Percentiles rank a stretch among this genome's conserved stretches.
Evolutionary conservation across 2,329 filamentous ascomycete genomes (phyloP).

Genomic region (Aureobasidium zeae): DNA sequence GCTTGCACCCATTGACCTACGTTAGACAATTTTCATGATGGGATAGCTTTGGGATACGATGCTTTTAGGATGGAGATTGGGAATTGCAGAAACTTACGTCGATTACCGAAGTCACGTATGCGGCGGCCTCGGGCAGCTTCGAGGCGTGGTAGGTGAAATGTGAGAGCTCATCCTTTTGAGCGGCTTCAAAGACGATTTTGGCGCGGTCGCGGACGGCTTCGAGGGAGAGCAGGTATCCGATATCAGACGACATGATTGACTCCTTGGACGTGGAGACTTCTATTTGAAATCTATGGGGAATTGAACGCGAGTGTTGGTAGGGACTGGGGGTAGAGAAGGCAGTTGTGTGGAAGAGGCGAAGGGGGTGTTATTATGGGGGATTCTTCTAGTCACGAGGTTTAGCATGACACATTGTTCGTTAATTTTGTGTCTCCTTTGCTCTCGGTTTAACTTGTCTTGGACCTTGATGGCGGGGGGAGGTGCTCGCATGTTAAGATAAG

Average conservation of each 20-base stretch:
- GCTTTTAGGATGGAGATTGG: background rate
- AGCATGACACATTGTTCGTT: too few species aligned
- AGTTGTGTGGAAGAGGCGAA: too few species aligned
- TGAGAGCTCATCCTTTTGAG: constrained; percentile 63
- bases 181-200: constrained; percentile 64
- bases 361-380: too few species aligned
- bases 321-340: too few species aligned
- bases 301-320: too few species aligned
- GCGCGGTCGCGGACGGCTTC: constrained; percentile 76
- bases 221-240: constrained; percentile 71
- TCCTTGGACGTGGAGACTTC: too few species aligned
- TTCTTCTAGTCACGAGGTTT: too few species aligned
- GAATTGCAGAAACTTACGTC: constrained; percentile 53
- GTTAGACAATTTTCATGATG: background rate
- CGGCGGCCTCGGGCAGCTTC: constrained; percentile 74
- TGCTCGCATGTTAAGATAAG: too few species aligned
- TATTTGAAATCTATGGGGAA: too few species aligned
- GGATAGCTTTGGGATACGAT: background rate
- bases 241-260: background rate
- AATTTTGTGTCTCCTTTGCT: too few species aligned
- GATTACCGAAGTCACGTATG: constrained; percentile 82
- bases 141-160: constrained; percentile 83
- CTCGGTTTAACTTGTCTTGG: too few species aligned
- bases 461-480: too few species aligned
- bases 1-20: background rate